Percentiles rank a stretch among this genome's conserved stretches.
These are phyloP conservation scores for Coffea eugenioides DNA, from an alignment of 257 asterid genomes.

Conservation along the genomic window DNA sequence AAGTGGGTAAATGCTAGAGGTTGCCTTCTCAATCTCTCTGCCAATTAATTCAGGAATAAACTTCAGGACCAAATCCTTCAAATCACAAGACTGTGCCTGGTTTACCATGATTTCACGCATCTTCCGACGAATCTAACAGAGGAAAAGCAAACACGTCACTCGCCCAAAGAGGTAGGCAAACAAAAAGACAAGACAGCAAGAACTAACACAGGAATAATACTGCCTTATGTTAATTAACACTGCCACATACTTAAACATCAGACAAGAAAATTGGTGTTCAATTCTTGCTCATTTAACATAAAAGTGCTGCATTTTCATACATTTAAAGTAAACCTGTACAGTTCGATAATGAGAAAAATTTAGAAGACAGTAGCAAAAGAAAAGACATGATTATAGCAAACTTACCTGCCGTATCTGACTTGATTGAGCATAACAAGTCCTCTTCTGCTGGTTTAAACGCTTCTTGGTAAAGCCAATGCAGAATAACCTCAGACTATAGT, in stretches of 20 bases:
- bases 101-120: conserved; percentile 82
- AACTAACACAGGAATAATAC: too few species aligned
- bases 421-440: conserved; percentile 85
- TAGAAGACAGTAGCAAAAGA: neutral
- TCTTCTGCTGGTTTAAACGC: conserved; percentile 80
- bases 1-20: conserved; percentile 72
- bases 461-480: conserved; percentile 88
- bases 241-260: neutral
- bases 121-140: conserved; percentile 67
- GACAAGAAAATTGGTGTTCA: neutral
- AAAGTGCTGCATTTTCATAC: neutral
- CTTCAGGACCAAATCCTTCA: conserved; percentile 74
- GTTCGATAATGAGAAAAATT: too few species aligned
- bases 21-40: conserved; percentile 80
- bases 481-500: conserved; percentile 61
- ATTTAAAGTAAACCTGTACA: neutral
- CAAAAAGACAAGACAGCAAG: neutral
- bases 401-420: conserved; percentile 81
- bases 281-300: neutral
- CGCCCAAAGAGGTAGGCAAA: neutral
- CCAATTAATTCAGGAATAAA: conserved; percentile 85
- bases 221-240: neutral
- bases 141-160: neutral
- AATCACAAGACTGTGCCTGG: conserved; percentile 70
- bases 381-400: neutral